phyloP scores from a whole-genome alignment of 306 rosid genomes.

The Acacia confusa region DNA sequence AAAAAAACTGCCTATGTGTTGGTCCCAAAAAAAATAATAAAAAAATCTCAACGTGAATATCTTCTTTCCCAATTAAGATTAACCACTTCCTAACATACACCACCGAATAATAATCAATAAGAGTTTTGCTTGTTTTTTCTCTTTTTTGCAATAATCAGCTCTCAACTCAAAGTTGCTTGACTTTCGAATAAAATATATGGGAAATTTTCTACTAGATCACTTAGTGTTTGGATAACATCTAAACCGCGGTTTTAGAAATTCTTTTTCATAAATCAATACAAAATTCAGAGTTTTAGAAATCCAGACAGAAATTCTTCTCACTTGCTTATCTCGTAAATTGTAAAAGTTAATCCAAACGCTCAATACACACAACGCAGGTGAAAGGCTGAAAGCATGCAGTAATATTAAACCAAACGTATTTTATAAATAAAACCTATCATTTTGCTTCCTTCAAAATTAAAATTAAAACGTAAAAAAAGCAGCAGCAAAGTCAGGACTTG shows the following conservation, averaged over 20 bases:
- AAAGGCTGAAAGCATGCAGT: neutral
- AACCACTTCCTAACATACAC: neutral
- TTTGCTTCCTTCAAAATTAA: neutral
- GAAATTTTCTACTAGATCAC: neutral
- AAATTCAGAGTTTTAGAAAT: no score
- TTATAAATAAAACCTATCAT: neutral
- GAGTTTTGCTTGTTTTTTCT: neutral
- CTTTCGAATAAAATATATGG: neutral
- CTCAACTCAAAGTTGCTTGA: neutral
- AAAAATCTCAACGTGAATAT: neutral
- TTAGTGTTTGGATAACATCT: no score
- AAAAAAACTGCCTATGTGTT: no score
- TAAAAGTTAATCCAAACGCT: no score
- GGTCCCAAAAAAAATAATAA: neutral
- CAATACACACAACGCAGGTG: neutral
- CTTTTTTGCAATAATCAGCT: neutral
- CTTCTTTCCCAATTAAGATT: neutral
- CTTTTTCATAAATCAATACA: no score
- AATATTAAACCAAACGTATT: neutral
- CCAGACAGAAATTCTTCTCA: no score
- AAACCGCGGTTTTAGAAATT: no score
- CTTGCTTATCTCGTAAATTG: no score
- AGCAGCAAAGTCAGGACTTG: no score
- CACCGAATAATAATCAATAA: neutral
- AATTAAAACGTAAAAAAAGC: no score